Base-by-base conservation (phyloP, 306 rosid species). In the Dryas octopetala region DNA sequence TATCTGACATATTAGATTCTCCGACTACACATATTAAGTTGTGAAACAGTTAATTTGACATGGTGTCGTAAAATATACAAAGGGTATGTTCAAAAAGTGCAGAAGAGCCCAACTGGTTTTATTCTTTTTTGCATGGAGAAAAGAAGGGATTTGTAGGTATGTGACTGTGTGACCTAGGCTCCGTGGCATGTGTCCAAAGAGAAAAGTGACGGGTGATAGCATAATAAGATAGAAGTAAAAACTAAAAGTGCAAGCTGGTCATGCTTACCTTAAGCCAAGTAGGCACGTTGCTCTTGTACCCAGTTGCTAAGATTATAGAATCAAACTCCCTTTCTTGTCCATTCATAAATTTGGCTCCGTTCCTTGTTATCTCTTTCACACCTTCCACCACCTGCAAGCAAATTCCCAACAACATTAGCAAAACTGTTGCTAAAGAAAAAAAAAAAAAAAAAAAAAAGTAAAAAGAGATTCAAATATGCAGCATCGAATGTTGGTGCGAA, bases 271-370 rank as follows among this genome's bases (percentile, higher is more conserved):
- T 90, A 55, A 96, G 99, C 99, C 99, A 96, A 82, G 79, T 71
- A 70, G 98, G 98, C 71, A 92, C 99, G 76, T 96, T 96, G 88
- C 99, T 96, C 78, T 76, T 89, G 88, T 92, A 96, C n/a, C 99
- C 99, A n/a, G 99, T 96, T 62, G 99, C 99, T 54, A 92, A 85
- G 66, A 96, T 85, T 79, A 96, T 90, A 28, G 97, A 89, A 85
- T 96, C 98, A 28, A 92, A 96, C 78, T 88, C 96, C 81, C 75
- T 88, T 70, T 90, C 96, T 81, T 90, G 91, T 83, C 98, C 99
- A 81, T 92, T 83, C 83, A 89, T 68, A 83, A 96, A 90, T 72
- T 77, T 89, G 17, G 97, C 98, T 45, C 99, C 99, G 47, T 68
- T 88, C 81, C 85, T 85, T 49, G 97, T 96, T 78, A 96, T 90